Conservation (phyloP, 2,329 filamentous ascomycete genomes). For the Monosporascus sp. region DNA sequence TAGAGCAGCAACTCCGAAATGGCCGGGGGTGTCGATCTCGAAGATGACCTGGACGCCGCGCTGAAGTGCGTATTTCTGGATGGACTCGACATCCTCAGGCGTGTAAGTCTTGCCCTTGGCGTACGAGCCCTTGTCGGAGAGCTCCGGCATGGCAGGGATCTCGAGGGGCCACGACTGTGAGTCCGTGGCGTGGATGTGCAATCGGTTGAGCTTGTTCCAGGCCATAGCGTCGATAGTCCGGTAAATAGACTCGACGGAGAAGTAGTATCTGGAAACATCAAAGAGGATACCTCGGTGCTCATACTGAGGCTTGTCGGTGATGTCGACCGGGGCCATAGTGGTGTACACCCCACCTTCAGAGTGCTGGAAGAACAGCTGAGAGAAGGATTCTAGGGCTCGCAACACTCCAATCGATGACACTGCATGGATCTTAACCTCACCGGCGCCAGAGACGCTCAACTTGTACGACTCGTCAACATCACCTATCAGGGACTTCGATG, state of each 20-base stretch:
- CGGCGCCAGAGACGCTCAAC: conserved; percentile 53
- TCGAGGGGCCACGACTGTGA: conserved; percentile 83
- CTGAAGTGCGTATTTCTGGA: conserved; percentile 66
- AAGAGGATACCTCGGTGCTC: conserved; percentile 73
- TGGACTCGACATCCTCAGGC: conserved; percentile 53
- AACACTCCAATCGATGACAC: conserved; percentile 64
- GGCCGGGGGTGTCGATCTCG: conserved; percentile 78
- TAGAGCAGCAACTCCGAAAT: conserved; percentile 63
- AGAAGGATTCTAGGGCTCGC: conserved; percentile 69
- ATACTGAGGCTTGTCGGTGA: conserved; percentile 71
- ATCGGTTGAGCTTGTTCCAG: conserved; percentile 77
- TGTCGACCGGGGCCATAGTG: conserved; percentile 61
- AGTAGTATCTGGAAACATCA: conserved; percentile 71
- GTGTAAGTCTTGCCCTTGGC: conserved; percentile 61
- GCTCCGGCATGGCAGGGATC: conserved; percentile 66
- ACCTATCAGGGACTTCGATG: conserved; percentile 57
- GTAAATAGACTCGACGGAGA: conserved; percentile 61
- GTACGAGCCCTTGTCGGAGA: conserved; percentile 72
- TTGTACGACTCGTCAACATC: conserved; percentile 73
- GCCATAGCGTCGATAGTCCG: conserved; percentile 71
- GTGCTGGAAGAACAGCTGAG: conserved; percentile 74
- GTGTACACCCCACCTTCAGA: conserved; percentile 62
- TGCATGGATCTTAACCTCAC: conserved; percentile 58
- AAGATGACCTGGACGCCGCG: conserved; percentile 68
- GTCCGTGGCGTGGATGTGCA: conserved; percentile 79